These are phyloP conservation scores for Cymbopogon flexuosus DNA, from an alignment of 202 grass and related monocot species.

Conservation along the genomic window DNA sequence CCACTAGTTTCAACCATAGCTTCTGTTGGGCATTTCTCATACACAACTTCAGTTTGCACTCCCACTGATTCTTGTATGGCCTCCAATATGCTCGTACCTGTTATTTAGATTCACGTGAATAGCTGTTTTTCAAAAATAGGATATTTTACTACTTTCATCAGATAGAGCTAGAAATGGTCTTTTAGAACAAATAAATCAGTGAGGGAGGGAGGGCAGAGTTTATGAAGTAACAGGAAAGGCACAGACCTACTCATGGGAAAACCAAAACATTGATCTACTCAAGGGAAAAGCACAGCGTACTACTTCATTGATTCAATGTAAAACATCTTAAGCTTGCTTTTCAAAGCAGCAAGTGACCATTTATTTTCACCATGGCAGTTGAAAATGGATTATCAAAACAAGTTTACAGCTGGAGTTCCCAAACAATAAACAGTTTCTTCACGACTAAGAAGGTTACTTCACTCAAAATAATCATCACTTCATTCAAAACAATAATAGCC, in stretches of 20 bases:
- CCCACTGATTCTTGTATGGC: slow-evolving; percentile 53
- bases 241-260: not conserved
- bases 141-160: not conserved
- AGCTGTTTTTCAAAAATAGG: not conserved
- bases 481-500: not conserved
- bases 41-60: slow-evolving; percentile 61
- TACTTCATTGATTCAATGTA: not conserved
- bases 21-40: slow-evolving; percentile 52
- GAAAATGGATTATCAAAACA: not conserved
- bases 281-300: not conserved
- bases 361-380: not conserved
- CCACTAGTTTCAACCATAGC: slow-evolving; percentile 39
- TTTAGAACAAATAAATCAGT: not conserved
- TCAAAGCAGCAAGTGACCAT: not conserved
- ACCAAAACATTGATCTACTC: not conserved
- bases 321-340: slow-evolving; percentile 9
- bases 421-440: slow-evolving; percentile 12
- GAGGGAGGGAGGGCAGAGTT: not conserved
- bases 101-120: slow-evolving; percentile 23
- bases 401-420: not conserved
- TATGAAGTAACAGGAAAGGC: not conserved
- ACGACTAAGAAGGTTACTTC: not conserved
- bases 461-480: not conserved
- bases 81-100: slow-evolving; percentile 81
- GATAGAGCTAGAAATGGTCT: not conserved